phyloP scores from a whole-genome alignment of 495 filamentous ascomycete genomes.

The Parathielavia hyrcaniae region DNA sequence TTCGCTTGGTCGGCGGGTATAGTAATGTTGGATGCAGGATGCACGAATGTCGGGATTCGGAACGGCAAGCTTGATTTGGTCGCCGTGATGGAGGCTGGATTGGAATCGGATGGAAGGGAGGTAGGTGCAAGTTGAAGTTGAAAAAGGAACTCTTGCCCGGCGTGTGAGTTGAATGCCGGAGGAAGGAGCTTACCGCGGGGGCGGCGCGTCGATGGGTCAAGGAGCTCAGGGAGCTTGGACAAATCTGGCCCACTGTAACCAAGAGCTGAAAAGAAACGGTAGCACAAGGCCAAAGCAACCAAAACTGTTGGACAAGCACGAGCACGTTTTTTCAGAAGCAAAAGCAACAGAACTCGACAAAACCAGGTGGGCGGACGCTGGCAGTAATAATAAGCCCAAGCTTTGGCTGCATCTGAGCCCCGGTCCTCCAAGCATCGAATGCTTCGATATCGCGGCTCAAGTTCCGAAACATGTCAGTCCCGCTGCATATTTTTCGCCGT shows the following conservation, averaged over 20 bases:
- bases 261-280: background rate
- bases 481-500: slow-evolving; percentile 24
- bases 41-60: no score
- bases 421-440: background rate
- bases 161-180: background rate
- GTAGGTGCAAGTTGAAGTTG: background rate
- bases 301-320: slow-evolving; percentile 2
- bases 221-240: background rate
- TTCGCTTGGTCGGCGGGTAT: no score
- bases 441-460: slow-evolving; percentile 6
- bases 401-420: slow-evolving; percentile 16
- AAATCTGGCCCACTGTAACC: background rate
- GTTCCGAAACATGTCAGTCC: slow-evolving; percentile 13
- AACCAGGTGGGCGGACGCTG: slow-evolving; percentile 7
- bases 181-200: slow-evolving; percentile 1
- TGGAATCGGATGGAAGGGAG: background rate
- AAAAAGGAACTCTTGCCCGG: background rate
- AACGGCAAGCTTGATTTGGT: background rate
- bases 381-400: slow-evolving; percentile 26
- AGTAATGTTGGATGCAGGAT: no score
- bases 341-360: slow-evolving; percentile 3
- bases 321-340: background rate
- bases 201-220: background rate
- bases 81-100: no score
- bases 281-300: background rate